A percentile compares a stretch with the other conserved stretches of the same genome.
These are phyloP conservation scores for Cornus suecica DNA, from an alignment of 148 eudicot species.

Conservation along the genomic window DNA sequence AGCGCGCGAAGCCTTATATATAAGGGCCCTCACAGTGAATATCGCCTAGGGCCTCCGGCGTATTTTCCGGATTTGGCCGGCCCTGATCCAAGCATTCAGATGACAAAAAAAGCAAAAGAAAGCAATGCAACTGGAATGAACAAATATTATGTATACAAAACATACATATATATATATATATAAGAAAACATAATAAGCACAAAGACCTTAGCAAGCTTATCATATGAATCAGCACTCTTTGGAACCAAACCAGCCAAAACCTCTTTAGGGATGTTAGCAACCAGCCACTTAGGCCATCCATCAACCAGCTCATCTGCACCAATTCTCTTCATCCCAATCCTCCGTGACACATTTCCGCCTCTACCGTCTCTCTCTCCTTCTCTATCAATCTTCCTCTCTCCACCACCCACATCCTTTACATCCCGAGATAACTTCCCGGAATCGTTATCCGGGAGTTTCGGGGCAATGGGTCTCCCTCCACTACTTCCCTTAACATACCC, in stretches of 20 bases:
- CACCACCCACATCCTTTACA: constrained; percentile 1
- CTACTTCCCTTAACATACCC: constrained; percentile 21
- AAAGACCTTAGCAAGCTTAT: constrained; percentile 43
- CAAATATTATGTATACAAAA: not conserved
- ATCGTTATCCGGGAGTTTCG: not conserved
- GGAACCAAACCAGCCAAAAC: constrained; percentile 36
- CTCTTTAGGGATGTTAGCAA: constrained; percentile 29
- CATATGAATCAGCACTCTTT: constrained; percentile 46
- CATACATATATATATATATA: not conserved
- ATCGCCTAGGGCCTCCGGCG: no score
- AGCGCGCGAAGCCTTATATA: no score
- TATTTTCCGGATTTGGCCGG: no score
- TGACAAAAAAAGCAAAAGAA: not conserved
- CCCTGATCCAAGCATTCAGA: not conserved
- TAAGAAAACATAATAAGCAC: not conserved
- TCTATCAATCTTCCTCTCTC: constrained; percentile 15
- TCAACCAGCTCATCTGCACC: constrained; percentile 22
- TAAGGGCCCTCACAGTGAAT: no score
- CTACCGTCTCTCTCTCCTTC: constrained; percentile 20
- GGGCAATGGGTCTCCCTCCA: constrained; percentile 5
- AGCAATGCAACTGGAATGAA: not conserved
- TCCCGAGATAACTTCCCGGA: not conserved
- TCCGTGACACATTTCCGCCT: constrained; percentile 15
- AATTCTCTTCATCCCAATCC: constrained; percentile 16
- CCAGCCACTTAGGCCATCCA: constrained; percentile 48